These are phyloP conservation scores for Evansstolkia leycettana DNA, from an alignment of 495 filamentous ascomycete species.

Conservation along the genomic window DNA sequence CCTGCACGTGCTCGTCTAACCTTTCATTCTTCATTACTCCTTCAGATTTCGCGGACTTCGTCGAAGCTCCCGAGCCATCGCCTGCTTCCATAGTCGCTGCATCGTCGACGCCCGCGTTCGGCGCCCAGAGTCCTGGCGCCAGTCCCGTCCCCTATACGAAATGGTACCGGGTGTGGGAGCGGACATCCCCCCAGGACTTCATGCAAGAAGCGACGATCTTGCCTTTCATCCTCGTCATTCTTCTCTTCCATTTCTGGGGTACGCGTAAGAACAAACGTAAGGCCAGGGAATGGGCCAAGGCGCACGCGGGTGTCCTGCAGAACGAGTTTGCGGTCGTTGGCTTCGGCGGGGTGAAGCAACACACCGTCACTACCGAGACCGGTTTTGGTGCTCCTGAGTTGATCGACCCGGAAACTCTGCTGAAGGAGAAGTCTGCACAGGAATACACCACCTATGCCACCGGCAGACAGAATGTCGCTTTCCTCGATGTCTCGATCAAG, in stretches of 20 bases:
- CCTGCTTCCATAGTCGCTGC: constrained; percentile 37
- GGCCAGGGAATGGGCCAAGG: constrained; percentile 67
- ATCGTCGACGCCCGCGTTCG: constrained; percentile 18
- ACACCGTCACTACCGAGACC: constrained; percentile 29
- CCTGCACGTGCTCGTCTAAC: background rate
- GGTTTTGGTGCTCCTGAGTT: constrained; percentile 27
- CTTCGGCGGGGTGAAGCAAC: constrained; percentile 40
- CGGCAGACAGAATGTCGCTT: constrained; percentile 86
- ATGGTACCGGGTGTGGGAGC: constrained; percentile 96
- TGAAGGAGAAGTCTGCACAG: constrained; percentile 74
- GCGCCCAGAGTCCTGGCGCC: constrained; percentile 16
- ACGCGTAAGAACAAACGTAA: constrained; percentile 65
- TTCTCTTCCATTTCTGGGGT: constrained; percentile 74
- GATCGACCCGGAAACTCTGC: constrained; percentile 41
- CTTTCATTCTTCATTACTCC: background rate
- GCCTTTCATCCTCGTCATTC: constrained; percentile 55
- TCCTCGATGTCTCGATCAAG: constrained; percentile 70
- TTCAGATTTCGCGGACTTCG: constrained; percentile 71
- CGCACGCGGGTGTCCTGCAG: constrained; percentile 56
- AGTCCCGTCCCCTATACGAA: constrained; percentile 59
- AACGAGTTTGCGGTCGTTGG: constrained; percentile 87
- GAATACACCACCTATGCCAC: constrained; percentile 88
- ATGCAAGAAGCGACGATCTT: constrained; percentile 75
- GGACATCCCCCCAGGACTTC: constrained; percentile 69
- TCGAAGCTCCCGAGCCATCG: constrained; percentile 51